Percentiles rank a stretch among this genome's conserved stretches.
Conservation (phyloP, 345 rosid species). For the Bruguiera parviflora region DNA sequence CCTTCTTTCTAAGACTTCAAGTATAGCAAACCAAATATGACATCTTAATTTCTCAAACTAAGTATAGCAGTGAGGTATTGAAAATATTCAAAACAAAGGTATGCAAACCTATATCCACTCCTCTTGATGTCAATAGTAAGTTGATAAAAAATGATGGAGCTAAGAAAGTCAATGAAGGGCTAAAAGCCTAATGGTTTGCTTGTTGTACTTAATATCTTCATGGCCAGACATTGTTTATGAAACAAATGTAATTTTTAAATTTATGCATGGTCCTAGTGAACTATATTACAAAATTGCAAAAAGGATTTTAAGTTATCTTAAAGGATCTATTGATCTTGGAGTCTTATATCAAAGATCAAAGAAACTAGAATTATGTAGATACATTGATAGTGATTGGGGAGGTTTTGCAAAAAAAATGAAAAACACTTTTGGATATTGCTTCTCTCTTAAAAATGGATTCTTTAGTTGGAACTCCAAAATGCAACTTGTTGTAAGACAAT, state of each 20-base stretch:
- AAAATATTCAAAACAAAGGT: background rate
- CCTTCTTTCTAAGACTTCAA: background rate
- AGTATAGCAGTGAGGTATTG: background rate
- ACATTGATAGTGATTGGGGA: background rate
- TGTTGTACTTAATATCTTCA: background rate
- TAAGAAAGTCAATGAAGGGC: background rate
- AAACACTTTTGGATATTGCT: background rate
- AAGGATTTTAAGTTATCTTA: background rate
- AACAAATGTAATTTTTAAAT: background rate
- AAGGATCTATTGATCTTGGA: background rate
- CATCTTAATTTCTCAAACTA: background rate
- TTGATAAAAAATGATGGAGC: background rate
- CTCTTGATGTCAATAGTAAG: background rate
- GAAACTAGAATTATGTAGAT: background rate
- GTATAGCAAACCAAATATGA: background rate
- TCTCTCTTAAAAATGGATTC: background rate
- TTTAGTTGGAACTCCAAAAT: background rate
- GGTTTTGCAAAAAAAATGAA: background rate
- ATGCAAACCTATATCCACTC: background rate
- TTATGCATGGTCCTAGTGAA: background rate
- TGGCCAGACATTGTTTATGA: background rate
- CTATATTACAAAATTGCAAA: background rate
- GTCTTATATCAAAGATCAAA: background rate
- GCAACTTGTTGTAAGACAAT: background rate
- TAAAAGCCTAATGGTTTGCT: background rate